Base-by-base conservation (phyloP, 2,329 filamentous ascomycete species). In the Gremmenia infestans region DNA sequence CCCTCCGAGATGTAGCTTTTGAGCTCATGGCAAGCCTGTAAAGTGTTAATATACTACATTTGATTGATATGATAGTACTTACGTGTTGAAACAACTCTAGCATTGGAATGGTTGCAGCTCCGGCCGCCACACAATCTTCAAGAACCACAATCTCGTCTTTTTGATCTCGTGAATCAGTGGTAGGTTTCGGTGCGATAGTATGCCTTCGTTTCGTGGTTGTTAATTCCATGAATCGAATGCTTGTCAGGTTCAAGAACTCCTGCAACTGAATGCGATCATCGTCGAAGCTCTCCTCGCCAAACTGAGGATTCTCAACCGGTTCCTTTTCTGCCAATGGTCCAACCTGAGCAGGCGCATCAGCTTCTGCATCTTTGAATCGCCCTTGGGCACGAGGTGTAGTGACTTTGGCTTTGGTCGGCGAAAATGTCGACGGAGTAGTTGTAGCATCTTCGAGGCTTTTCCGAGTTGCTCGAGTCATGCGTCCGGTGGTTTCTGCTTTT, bases 1-100 rank as follows among this genome's bases (percentile, higher is more conserved):
- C 94, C 94, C 71, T 96, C 91, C 0, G 91, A 91, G 56, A 97
- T 97, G 72, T 97, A 97, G 59, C 90, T 93, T 73, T 97, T 97
- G 62, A 99, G 79, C 71, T 99, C 94, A 55, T 92, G 89, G 68
- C 92, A 97, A 25, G 91, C 91, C 76, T 82, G 65, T 15, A 59
- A 52, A 14, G 25, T 22, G 56, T 75, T 62, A 75, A 70, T 52
- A 64, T 50, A 14, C 5, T 40, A 35, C 3, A 19, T 15, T 50
- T 52, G 56, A 42, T 11, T 46, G 53, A 50, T 28, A 36, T 14
- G 35, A 59, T 52, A 15, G 32, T 48, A 72, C 81, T 78, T 73
- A 85, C 85, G 72, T 97, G 92, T 70, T 97, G 91, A 70, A 96
- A 99, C 49, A 99, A 74, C 70, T 97, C 92, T 46, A 97, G 83